Percentiles rank a stretch among this genome's conserved stretches.
Evolutionary conservation across 2,329 filamentous ascomycete species (phyloP).

Genomic region (Dryadomyces quercus-mongolicae): DNA sequence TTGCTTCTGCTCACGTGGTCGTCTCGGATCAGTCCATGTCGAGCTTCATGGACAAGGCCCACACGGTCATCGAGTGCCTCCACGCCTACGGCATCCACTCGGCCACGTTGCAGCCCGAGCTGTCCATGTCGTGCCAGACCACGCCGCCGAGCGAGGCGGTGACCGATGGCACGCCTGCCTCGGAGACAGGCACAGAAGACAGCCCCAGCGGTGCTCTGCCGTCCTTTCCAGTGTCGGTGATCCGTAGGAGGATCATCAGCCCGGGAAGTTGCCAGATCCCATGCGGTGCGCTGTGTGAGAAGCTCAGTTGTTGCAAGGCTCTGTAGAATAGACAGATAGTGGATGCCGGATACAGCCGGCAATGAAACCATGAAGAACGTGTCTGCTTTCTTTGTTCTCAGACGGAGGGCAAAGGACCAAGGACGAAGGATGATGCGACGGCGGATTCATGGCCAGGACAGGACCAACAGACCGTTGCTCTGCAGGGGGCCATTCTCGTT

Average conservation of each 20-base stretch:
- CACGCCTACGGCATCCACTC: constrained; percentile 65
- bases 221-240: constrained; percentile 9
- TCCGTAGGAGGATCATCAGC: constrained; percentile 14
- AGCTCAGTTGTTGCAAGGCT: neutral
- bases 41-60: constrained; percentile 48
- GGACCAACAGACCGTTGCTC: too few relatives aligned
- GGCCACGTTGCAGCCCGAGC: constrained; percentile 57
- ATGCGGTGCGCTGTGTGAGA: constrained; percentile 37
- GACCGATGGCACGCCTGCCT: neutral
- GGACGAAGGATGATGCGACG: too few relatives aligned
- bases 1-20: constrained; percentile 59
- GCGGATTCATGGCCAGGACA: too few relatives aligned
- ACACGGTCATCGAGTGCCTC: constrained; percentile 54
- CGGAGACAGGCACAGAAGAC: neutral
- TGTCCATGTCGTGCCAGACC: constrained; percentile 7
- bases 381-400: too few relatives aligned
- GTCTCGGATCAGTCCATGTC: constrained; percentile 44
- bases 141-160: neutral
- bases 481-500: too few relatives aligned
- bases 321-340: too few relatives aligned
- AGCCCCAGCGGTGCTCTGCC: neutral
- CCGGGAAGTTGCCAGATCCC: constrained; percentile 35
- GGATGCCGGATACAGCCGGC: too few relatives aligned
- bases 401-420: too few relatives aligned
- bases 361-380: too few relatives aligned